These are phyloP conservation scores for Plantago coronopus DNA, from an alignment of 305 asterid species.

Conservation along the genomic window DNA sequence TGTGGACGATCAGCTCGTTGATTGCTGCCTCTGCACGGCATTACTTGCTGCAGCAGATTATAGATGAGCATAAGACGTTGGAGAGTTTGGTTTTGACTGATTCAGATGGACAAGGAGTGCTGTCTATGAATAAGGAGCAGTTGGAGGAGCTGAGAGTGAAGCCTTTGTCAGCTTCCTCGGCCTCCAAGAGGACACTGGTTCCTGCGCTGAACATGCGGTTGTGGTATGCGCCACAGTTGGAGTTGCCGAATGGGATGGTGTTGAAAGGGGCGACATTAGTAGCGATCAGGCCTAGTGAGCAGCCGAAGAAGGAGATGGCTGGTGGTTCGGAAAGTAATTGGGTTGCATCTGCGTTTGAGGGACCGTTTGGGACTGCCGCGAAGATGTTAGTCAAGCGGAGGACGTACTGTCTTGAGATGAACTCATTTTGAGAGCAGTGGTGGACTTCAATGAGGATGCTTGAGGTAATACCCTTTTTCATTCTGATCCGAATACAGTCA, in stretches of 20 bases:
- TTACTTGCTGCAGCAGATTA: conserved; percentile 61
- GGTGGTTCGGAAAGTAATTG: conserved; percentile 34
- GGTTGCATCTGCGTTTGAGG: conserved; percentile 38
- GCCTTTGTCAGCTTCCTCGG: conserved; percentile 68
- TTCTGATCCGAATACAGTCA: too few species aligned
- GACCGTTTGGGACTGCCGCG: conserved; percentile 32
- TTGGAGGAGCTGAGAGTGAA: conserved; percentile 71
- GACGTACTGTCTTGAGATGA: conserved; percentile 73
- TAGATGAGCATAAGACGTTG: conserved; percentile 59
- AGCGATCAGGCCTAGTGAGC: conserved; percentile 53
- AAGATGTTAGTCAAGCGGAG: conserved; percentile 57
- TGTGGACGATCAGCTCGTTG: conserved; percentile 72
- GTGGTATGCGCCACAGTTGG: conserved; percentile 44
- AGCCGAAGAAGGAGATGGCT: conserved; percentile 36
- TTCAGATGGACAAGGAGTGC: conserved; percentile 66
- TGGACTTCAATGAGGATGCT: conserved; percentile 7
- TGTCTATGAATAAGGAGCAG: conserved; percentile 64
- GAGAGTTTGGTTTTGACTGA: conserved; percentile 57
- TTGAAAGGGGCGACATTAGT: conserved; percentile 52
- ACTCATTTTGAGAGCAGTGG: conserved; percentile 49
- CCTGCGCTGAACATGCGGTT: conserved; percentile 50
- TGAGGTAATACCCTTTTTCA: conserved; percentile 28
- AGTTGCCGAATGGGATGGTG: conserved; percentile 45
- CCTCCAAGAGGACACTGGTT: conserved; percentile 59
- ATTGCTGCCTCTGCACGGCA: conserved; percentile 77